Evolutionary conservation across 805 yeast genomes (phyloP).

Genomic region (Yarrowia alimentaria): DNA sequence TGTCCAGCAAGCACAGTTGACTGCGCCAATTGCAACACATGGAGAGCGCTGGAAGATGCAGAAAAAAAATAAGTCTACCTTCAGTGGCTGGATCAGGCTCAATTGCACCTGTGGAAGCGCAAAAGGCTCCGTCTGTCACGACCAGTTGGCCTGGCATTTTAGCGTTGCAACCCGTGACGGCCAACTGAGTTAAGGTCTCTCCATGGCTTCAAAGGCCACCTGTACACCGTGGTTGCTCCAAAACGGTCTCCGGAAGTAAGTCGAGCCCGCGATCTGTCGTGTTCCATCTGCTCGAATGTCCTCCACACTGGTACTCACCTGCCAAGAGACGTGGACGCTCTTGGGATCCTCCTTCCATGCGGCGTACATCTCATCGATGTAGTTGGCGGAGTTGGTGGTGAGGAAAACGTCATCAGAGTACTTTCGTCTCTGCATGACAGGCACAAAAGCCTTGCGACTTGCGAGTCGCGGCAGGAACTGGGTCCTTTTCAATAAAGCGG

Average conservation of each 20-base stretch:
- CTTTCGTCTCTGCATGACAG: conserved; percentile 30
- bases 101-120: no score
- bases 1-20: conserved; percentile 8
- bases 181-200: no score
- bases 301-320: conserved; percentile 35
- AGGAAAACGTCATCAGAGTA: conserved; percentile 63
- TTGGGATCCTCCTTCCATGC: conserved; percentile 90
- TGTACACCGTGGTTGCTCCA: no score
- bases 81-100: no score
- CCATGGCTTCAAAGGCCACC: no score
- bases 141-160: no score
- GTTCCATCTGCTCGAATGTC: neutral
- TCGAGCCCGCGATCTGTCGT: no score
- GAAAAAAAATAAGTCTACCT: no score
- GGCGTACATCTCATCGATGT: conserved; percentile 96
- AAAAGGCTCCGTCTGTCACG: no score
- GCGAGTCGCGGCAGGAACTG: conserved; percentile 23
- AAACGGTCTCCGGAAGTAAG: no score
- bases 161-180: no score
- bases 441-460: conserved; percentile 27
- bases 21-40: conserved; percentile 19
- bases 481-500: conserved; percentile 26
- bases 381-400: conserved; percentile 80
- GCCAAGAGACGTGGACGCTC: conserved; percentile 95
- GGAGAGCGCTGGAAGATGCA: neutral